Evolutionary conservation across 2,329 filamentous ascomycete species (phyloP), one percentile per base, ranked within the genome.

Genomic region (Arthrobotrys sinensis): DNA sequence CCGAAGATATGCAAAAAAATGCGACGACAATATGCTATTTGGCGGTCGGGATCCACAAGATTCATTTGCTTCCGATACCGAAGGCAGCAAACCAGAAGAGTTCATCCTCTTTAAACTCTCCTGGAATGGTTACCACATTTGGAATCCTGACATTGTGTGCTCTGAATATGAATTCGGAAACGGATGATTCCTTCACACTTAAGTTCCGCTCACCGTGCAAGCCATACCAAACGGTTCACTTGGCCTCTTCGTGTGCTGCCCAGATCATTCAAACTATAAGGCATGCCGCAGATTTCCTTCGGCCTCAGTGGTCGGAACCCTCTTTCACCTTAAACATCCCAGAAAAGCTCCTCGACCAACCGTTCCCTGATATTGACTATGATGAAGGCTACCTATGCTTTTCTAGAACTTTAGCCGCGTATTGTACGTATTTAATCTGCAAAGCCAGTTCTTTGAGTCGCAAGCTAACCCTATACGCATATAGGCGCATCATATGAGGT

Each of bases 351-450:
- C 86, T 88, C 14, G 87, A 89, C 46, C 84, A 87, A 36, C 83
- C 86, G 21, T 83, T 86, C 34, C 85, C 86, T 3, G 82, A 83
- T 65, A 79, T 81, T 2, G 83, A 86, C 32, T 82, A 87, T 1
- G 86, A 88, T 50, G 87, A 89, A 67, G 90, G 91, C 73, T 89
- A 88, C 69, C 85, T 90, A 75, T 88, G 86, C 81, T 88, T 93
- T 81, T 90, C 92, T 80, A 87, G 90, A 38, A 92, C 91, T 0
- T 83, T 93, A 36, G 89, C 89, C 57, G 91, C 90, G 38, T 92
- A 92, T 82, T 92, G 90, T 82, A 77, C 75, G 78, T 48, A 36
- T 65, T 10, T 16, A 32, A 43, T 32, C 19, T 45, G 19, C 14
- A 16, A 32, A 10, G 12, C 2, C 40, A 45, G n/a, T 48, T 32